These are phyloP conservation scores for Solanum okadae DNA, from an alignment of 257 asterid species.

Conservation along the genomic window DNA sequence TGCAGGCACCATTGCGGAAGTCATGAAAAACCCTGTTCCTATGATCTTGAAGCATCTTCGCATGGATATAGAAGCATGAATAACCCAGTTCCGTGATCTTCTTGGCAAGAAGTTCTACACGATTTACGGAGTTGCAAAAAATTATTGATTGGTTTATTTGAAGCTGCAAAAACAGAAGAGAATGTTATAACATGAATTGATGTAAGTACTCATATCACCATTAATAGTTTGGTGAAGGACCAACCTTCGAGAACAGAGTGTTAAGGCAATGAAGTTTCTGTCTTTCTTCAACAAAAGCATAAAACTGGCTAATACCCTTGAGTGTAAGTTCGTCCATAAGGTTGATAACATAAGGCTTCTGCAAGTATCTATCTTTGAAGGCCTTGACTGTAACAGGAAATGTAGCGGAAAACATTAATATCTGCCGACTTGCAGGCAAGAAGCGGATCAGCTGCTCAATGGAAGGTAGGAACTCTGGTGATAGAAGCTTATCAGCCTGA, in stretches of 20 bases:
- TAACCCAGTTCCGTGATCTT: constrained; percentile 87
- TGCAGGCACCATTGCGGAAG: constrained; percentile 92
- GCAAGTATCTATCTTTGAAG: constrained; percentile 69
- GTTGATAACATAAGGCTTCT: constrained; percentile 67
- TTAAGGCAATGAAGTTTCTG: constrained; percentile 89
- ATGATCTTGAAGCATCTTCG: constrained; percentile 95
- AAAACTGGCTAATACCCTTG: constrained; percentile 81
- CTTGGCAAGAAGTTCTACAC: constrained; percentile 91
- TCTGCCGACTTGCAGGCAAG: constrained; percentile 64
- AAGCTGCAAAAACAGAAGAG: constrained; percentile 41
- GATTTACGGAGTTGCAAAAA: constrained; percentile 90
- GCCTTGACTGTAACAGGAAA: constrained; percentile 83
- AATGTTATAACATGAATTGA: background rate
- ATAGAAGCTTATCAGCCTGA: constrained; percentile 91
- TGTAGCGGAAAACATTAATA: constrained; percentile 87
- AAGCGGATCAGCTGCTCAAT: constrained; percentile 67
- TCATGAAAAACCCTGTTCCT: constrained; percentile 90
- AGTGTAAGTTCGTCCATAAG: constrained; percentile 94
- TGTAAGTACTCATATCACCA: background rate
- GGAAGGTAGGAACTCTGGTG: constrained; percentile 91
- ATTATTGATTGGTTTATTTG: constrained; percentile 90
- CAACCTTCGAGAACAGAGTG: constrained; percentile 78
- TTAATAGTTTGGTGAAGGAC: background rate
- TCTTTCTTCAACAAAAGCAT: constrained; percentile 93
- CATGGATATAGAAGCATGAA: constrained; percentile 91